Base-by-base conservation (phyloP, 495 filamentous ascomycete genomes). In the Entonaema liquescens region DNA sequence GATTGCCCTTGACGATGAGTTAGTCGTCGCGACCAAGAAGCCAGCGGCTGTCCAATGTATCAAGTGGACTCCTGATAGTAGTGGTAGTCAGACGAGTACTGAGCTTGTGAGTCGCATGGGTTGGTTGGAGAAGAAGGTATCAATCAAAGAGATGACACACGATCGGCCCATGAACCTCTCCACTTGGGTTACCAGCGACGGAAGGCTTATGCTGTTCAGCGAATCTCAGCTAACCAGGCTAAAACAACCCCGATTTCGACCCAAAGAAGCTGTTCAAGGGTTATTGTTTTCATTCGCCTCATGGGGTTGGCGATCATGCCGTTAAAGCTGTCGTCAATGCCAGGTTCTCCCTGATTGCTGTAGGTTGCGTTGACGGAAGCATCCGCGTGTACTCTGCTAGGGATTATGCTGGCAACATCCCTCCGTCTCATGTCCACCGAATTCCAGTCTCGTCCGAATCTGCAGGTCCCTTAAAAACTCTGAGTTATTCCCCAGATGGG, bases 161-260 rank as follows among this genome's bases (percentile, higher is more conserved):
- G 95, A 99, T 78, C 88, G 94, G 69, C 94, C 95, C 1, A 99
- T 99, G 94, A 98, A 95, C 74, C 85, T 99, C 17, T 90, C 92
- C 36, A 91, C 94, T 17, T 99, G 96, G 96, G 87, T 97, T 62
- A 96, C 93, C 8, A 92, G 85, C 74, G 94, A 94, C 73, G 96
- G 96, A 0, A 88, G 76, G 94, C 93, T 3, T 98, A 97, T 77
- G 93, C 94, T 21, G 93, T 98, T 19, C 96, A 99, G 78, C 88
- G 93, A 63, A 71, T 77, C 28, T 58, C 72, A 23, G 56, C 65
- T 6, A 61, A 47, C 40, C 67, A 78, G 21, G 38, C 73, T 31
- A 59, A 63, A 69, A 73, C 11, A 65, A 70, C 17, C 63, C 65
- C 57, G 81, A 81, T 31, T 69, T 76, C 17, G 81, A 83, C 25